Base-by-base conservation (phyloP, 805 yeast species). In the Monosporozyma siamensis region DNA sequence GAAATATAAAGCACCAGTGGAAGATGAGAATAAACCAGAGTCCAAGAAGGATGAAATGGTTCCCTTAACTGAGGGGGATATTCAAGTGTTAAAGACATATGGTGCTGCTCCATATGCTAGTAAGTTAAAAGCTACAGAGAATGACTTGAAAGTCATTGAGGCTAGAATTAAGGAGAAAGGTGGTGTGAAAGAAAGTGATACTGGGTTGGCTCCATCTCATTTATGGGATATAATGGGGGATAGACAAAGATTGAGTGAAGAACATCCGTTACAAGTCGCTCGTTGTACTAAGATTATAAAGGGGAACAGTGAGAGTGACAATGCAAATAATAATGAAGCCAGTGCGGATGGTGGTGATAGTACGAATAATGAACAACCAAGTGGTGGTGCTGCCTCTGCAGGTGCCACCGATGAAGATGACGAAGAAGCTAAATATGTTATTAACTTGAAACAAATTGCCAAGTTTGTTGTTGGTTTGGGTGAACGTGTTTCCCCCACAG, bases 141-240 rank as follows among this genome's bases (percentile, higher is more conserved):
- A 80, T 55, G 98, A 92, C 65, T 73, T 94, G 55, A 82, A 83
- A 58, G 81, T 75, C 30, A 74, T 92, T 46, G 97, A 90, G 61
- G 72, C 76, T 18, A 77, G 88, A 51, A 94, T 94, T 56, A 90
- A 90, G 61, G 97, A 90, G 61, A 90, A 86, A 63, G 84, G 89
- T 44, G 98, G 99, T 38, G 74, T 84, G 53, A 84, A 85, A 59
- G 99, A 92, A 64, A 80, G 92, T 58, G 97, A 92, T 65, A 90
- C 99, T 1, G 99, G 99, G n/a, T 71, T 92, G 48, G 87, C 97
- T 15, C 89, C 95, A 40, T 95, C 97, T 6, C 95, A 86, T 58
- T 68, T 90, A 51, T 92, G 99, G 99, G 99, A 92, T 68, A 87
- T 90, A 38, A 78, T 80, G 72, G 97, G 97, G 22, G 99, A 92